These are phyloP conservation scores for Candida gorgasii DNA, from an alignment of 805 yeast genomes.

Conservation along the genomic window DNA sequence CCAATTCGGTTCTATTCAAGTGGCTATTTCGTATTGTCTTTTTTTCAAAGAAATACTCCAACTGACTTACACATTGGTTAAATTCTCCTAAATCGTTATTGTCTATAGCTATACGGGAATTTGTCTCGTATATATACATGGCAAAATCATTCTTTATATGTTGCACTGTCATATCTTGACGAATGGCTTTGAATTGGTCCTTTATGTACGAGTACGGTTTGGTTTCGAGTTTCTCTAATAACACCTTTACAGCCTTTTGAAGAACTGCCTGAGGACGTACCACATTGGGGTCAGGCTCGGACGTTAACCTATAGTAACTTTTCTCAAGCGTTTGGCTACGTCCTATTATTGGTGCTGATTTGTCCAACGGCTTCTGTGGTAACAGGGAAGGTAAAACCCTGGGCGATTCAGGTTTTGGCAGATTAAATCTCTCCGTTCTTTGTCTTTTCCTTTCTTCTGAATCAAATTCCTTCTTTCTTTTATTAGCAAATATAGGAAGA, in stretches of 20 bases:
- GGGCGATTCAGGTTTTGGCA: conserved; percentile 13
- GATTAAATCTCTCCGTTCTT: conserved; percentile 52
- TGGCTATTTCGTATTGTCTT: conserved; percentile 12
- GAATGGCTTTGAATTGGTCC: conserved; percentile 86
- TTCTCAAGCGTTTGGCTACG: conserved; percentile 68
- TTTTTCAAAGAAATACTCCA: conserved; percentile 59
- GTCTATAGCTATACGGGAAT: conserved; percentile 83
- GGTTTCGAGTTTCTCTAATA: conserved; percentile 51
- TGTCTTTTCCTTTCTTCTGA: conserved; percentile 39
- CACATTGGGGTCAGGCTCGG: conserved; percentile 82
- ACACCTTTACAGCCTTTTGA: conserved; percentile 53
- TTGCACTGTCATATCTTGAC: conserved; percentile 94
- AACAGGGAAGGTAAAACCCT: conserved; percentile 6
- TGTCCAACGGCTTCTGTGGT: conserved; percentile 1
- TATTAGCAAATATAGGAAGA: conserved; percentile 44
- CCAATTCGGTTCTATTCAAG: conserved; percentile 38
- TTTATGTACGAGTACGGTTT: conserved; percentile 70
- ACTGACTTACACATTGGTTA: conserved; percentile 89
- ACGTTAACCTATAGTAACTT: conserved; percentile 77
- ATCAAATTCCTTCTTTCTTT: conserved; percentile 10
- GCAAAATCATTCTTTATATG: conserved; percentile 78
- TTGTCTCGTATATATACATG: conserved; percentile 76
- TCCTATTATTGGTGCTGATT: conserved; percentile 52
- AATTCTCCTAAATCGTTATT: conserved; percentile 89
- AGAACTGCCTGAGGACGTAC: conserved; percentile 76